Evolutionary conservation across 2,329 filamentous ascomycete genomes (phyloP), one percentile per base, ranked within the genome.

Genomic region (Ceratocystis papillata): DNA sequence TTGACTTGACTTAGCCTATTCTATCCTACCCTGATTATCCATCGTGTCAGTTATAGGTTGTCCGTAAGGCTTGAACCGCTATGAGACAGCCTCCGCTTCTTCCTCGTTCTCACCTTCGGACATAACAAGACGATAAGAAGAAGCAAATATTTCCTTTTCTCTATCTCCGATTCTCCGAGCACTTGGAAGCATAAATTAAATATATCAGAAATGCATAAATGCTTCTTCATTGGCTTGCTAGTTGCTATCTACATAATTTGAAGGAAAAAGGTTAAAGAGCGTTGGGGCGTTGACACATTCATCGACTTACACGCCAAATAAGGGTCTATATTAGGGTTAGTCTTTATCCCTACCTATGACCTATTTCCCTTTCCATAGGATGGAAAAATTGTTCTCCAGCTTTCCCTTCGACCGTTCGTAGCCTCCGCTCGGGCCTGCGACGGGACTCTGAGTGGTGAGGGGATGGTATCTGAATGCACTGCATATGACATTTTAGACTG

Each of bases 131-230:
- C 3, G 28, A 59, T 59, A 59, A 33, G 53, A 37, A 7, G 2
- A 33, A 6, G 46, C 46, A 59, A n/a, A 12, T 3, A n/a, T n/a
- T n/a, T 25, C 17, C 12, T 20, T 15, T 20, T 10, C 28, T 59
- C 2, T 33, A 59, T 59, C 25, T 37, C 53, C 53, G 53, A 59
- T 33, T 59, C 28, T 59, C 53, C 53, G 53, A 59, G 53, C 37
- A 41, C 37, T 12, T 12, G 37, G 8, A 41, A 41, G 37, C 20
- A 25, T 53, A 8, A 25, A 15, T 15, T 8, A 25, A 4, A 53
- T 53, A 25, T 25, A 17, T 53, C 48, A 53, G 20, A 10, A 6
- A 28, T 5, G 20, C 25, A 22, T 5, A 3, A 41, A 41, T 12
- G 37, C 4, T 41, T 41, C 10, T 15, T 15, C 15, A 25, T 53